phyloP scores from a whole-genome alignment of 163 green algal genomes.

The Coccomyxa subellipsoidea region DNA sequence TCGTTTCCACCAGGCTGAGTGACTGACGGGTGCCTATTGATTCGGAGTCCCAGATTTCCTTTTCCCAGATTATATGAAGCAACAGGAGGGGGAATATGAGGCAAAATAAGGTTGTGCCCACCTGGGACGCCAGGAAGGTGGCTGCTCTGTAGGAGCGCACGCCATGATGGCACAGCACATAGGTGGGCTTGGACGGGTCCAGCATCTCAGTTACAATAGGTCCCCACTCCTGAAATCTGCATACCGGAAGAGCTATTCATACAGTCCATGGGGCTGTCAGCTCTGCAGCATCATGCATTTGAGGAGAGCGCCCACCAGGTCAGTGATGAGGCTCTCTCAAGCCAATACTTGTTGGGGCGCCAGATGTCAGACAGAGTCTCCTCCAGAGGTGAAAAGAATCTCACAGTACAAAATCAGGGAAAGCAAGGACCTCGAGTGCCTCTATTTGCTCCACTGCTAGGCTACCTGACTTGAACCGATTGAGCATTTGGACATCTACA shows the following conservation, averaged over 20 bases:
- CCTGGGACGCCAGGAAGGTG: constrained; percentile 25
- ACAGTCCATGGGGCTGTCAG: neutral
- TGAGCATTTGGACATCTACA: too few species aligned
- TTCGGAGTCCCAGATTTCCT: too few species aligned
- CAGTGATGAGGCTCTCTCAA: neutral
- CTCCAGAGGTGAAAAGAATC: too few species aligned
- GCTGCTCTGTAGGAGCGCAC: constrained; percentile 43
- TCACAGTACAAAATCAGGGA: too few species aligned
- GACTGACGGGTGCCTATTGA: too few species aligned
- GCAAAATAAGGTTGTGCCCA: neutral
- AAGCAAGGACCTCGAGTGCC: neutral
- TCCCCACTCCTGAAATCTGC: constrained; percentile 45
- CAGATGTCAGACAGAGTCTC: too few species aligned
- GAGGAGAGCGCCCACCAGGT: neutral
- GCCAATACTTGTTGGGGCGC: neutral
- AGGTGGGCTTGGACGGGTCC: constrained; percentile 58
- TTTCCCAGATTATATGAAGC: too few species aligned
- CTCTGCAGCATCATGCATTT: neutral
- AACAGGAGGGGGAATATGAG: too few species aligned
- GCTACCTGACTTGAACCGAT: too few species aligned
- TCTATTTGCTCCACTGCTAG: neutral
- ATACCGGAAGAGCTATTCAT: neutral
- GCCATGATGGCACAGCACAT: constrained; percentile 85
- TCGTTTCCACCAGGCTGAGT: too few species aligned
- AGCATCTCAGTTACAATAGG: constrained; percentile 35